Evolutionary conservation across 805 yeast species (phyloP).

Genomic region (Ogataea philodendri): DNA sequence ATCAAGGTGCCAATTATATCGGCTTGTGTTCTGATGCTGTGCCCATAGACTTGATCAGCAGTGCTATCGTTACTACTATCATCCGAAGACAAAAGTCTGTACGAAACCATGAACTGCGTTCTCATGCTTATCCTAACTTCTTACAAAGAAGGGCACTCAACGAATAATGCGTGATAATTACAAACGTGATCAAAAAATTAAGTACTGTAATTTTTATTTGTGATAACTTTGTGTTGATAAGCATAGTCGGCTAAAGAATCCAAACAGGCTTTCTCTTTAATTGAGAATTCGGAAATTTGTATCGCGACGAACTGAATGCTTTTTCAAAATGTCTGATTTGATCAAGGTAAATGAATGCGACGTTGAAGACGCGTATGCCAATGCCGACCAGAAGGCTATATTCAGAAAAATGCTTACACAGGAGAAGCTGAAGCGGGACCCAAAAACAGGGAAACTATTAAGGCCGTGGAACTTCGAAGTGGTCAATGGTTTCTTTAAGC

Average conservation of each 20-base stretch:
- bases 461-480: slow-evolving; percentile 48
- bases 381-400: slow-evolving; percentile 18
- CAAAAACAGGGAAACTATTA: slow-evolving; percentile 24
- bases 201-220: not conserved
- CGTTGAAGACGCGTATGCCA: slow-evolving; percentile 29
- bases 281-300: too few relatives aligned
- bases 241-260: too few relatives aligned
- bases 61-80: too few relatives aligned
- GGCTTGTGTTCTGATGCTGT: too few relatives aligned
- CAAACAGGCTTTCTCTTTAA: too few relatives aligned
- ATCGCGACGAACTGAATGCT: not conserved
- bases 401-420: slow-evolving; percentile 15
- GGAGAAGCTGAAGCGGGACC: slow-evolving; percentile 23
- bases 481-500: slow-evolving; percentile 51
- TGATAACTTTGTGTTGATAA: too few relatives aligned
- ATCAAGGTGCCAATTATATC: too few relatives aligned
- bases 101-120: too few relatives aligned
- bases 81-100: too few relatives aligned
- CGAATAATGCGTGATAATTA: slow-evolving; percentile 1
- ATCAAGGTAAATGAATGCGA: slow-evolving; percentile 28
- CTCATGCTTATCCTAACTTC: too few relatives aligned
- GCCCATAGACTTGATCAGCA: too few relatives aligned
- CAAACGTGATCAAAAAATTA: not conserved
- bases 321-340: slow-evolving; percentile 14
- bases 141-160: too few relatives aligned